Base-by-base conservation (phyloP, 495 filamentous ascomycete species). In the Aspergillus nanangensis region DNA sequence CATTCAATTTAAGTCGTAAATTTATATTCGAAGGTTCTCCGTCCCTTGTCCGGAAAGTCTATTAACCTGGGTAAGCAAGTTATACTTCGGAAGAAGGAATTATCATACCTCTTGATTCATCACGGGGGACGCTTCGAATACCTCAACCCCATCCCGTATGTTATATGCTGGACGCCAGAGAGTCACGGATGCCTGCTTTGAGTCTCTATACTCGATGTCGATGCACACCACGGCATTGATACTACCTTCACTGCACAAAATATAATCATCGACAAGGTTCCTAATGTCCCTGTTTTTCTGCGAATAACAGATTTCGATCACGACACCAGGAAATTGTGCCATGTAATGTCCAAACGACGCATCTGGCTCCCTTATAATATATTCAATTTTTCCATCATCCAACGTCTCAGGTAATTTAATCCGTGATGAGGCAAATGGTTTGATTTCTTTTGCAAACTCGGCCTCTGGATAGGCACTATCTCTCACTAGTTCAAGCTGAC, bases 281-380 rank as follows among this genome's bases (percentile, higher is more conserved):
- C 38, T 14, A 51, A 62, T 34, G 38, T 21, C 39, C 47, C 63
- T 61, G 38, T 41, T 46, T 48, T 62, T 65, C 52, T 63, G 56
- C 25, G 57, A 62, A 55, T 68, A 65, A 49, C 62, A 57, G 20
- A 65, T 52, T 54, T 68, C 62, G 32, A 65, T 56, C 20, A 65
- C 50, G 21, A 67, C 55, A 25, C 61, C 56, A 27, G 55, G 60
- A 46, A 50, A 63, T 38, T 41, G 44, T 44, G 64, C 52, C 29
- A 55, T 37, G 9, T 14, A 8, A 50, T 65, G 60, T 18, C 31
- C 51, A 44, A 65, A 67, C 36, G 53, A 57, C 38, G 59, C 42
- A 50, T 66, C 61, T 51, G 57, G 63, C 39, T 52, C 52, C 18
- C 58, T 51, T 51, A 48, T 51, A 27, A 50, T 55, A 49, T 51